These are phyloP conservation scores for Dalbergia cochinchinensis DNA, from an alignment of 306 rosid genomes.

Conservation along the genomic window DNA sequence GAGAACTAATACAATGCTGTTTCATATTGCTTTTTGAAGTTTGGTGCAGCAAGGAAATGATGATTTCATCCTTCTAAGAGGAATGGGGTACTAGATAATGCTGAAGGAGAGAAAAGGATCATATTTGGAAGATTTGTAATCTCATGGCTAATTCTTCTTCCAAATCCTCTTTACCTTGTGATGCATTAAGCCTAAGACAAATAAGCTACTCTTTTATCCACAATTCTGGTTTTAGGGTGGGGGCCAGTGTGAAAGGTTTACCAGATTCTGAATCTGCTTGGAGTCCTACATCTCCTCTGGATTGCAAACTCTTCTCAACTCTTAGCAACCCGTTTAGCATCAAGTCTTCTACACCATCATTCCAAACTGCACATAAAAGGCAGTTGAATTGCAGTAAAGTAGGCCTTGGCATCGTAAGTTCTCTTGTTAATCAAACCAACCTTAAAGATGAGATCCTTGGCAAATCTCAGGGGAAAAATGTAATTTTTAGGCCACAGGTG, in stretches of 20 bases:
- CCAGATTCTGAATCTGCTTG: slow-evolving; percentile 69
- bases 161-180: slow-evolving; percentile 55
- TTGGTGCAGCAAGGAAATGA: slow-evolving; percentile 51
- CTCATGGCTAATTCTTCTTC: slow-evolving; percentile 79
- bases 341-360: slow-evolving; percentile 50
- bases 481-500: slow-evolving; percentile 79
- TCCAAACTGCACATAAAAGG: slow-evolving; percentile 54
- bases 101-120: slow-evolving; percentile 50
- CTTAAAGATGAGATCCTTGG: slow-evolving; percentile 55
- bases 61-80: not conserved
- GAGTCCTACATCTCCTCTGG: slow-evolving; percentile 90
- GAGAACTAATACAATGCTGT: slow-evolving; percentile 22
- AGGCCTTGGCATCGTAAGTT: slow-evolving; percentile 81
- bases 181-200: slow-evolving; percentile 60
- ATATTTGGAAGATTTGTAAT: slow-evolving; percentile 45
- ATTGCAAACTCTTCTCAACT: slow-evolving; percentile 68
- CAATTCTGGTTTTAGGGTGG: slow-evolving; percentile 70
- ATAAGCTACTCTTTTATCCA: slow-evolving; percentile 67
- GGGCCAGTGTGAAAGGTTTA: slow-evolving; percentile 61
- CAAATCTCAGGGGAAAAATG: slow-evolving; percentile 61
- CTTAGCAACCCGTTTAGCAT: slow-evolving; percentile 63
- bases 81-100: slow-evolving; percentile 43
- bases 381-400: slow-evolving; percentile 61
- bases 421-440: slow-evolving; percentile 66
- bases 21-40: slow-evolving; percentile 44